Percentiles rank a stretch among this genome's conserved stretches.
Conservation (phyloP, 2,329 filamentous ascomycete genomes). For the Penicillium psychrosexuale region DNA sequence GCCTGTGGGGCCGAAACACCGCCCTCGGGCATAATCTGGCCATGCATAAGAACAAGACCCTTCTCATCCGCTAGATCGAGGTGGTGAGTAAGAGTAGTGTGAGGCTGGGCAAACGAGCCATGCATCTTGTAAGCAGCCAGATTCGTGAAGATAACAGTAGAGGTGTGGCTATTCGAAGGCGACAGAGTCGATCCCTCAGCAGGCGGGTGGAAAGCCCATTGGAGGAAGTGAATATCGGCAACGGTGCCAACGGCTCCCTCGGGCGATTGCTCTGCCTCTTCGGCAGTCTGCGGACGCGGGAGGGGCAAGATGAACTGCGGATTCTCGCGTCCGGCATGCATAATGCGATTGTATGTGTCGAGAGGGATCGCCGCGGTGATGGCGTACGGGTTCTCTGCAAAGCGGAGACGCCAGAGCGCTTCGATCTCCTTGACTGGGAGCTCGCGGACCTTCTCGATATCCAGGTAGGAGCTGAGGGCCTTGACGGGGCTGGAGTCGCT, state of each 20-base stretch:
- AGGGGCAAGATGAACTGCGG: conserved; percentile 91
- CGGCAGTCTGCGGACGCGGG: conserved; percentile 45
- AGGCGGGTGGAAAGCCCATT: conserved; percentile 84
- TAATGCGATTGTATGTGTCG: conserved; percentile 70
- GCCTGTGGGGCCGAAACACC: conserved; percentile 78
- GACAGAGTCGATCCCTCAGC: conserved; percentile 32
- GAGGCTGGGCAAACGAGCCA: conserved; percentile 84
- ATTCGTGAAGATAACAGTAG: conserved; percentile 86
- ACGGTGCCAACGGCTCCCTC: conserved; percentile 26
- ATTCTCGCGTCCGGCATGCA: conserved; percentile 65
- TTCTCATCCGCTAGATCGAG: conserved; percentile 71
- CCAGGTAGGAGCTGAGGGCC: conserved; percentile 66
- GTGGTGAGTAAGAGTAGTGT: conserved; percentile 93
- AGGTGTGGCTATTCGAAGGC: conserved; percentile 55
- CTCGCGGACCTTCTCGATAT: conserved; percentile 70
- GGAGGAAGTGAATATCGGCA: conserved; percentile 91
- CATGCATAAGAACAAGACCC: conserved; percentile 81
- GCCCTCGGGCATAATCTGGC: conserved; percentile 69
- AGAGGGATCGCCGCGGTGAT: conserved; percentile 81
- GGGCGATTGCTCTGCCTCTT: conserved; percentile 26
- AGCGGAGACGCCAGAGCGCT: conserved; percentile 83
- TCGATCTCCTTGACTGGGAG: conserved; percentile 81
- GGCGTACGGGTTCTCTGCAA: conserved; percentile 67
- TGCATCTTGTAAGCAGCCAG: conserved; percentile 89
- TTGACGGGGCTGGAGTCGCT: conserved; percentile 56